Percentiles rank a stretch among this genome's conserved stretches.
These are phyloP conservation scores for Xylaria cubensis DNA, from an alignment of 495 filamentous ascomycete species.

Conservation along the genomic window DNA sequence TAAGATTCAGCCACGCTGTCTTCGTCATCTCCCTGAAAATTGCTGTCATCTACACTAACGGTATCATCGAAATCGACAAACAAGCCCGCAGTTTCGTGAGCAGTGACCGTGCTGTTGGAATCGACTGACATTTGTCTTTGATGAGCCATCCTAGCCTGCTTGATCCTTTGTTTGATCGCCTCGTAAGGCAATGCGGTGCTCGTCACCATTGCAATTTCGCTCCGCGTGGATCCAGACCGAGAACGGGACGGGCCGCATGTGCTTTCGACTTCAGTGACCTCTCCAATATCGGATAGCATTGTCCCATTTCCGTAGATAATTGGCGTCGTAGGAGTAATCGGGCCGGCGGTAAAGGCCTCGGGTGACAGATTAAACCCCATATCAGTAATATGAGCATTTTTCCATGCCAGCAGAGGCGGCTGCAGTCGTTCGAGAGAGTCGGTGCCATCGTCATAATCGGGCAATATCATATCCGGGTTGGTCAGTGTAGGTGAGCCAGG, in stretches of 20 bases:
- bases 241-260: conserved; percentile 40
- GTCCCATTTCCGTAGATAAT: conserved; percentile 68
- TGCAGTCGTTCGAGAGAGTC: conserved; percentile 51
- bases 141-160: conserved; percentile 43
- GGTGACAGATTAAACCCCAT: conserved; percentile 45
- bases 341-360: conserved; percentile 55
- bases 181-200: conserved; percentile 37
- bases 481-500: conserved; percentile 82
- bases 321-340: conserved; percentile 60
- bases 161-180: conserved; percentile 49
- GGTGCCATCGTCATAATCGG: conserved; percentile 65
- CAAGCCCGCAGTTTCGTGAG: conserved; percentile 48
- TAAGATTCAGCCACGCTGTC: conserved; percentile 62
- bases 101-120: conserved; percentile 59
- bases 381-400: conserved; percentile 44
- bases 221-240: conserved; percentile 35
- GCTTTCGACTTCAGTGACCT: conserved; percentile 68
- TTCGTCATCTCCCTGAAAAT: conserved; percentile 65
- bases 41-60: conserved; percentile 62
- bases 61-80: conserved; percentile 65
- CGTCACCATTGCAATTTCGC: conserved; percentile 33
- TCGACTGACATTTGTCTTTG: conserved; percentile 53
- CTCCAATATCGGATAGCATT: conserved; percentile 76
- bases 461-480: conserved; percentile 95
- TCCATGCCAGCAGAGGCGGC: conserved; percentile 54